These are phyloP conservation scores for Xylariaceae sp. DNA, from an alignment of 2,329 filamentous ascomycete species.

Conservation along the genomic window DNA sequence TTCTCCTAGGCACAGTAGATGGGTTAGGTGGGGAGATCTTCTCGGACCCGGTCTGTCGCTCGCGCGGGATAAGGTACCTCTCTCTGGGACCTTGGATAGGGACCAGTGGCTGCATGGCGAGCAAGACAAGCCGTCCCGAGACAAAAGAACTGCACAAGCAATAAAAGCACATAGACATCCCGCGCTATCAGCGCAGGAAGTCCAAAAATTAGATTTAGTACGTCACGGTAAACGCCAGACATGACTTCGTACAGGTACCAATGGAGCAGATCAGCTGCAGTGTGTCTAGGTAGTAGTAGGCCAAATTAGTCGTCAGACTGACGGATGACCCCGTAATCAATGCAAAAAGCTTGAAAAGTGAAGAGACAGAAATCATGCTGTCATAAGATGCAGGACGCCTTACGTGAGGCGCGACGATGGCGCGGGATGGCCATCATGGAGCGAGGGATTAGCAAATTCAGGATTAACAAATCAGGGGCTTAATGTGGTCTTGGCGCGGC, in stretches of 20 bases:
- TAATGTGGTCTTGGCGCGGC: slow-evolving; percentile 9
- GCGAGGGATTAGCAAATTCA: slow-evolving; percentile 17
- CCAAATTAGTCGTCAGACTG: slow-evolving; percentile 8
- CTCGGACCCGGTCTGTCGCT: neutral
- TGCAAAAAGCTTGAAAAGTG: slow-evolving; percentile 19
- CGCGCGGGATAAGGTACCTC: neutral
- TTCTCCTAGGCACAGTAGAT: neutral
- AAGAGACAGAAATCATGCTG: slow-evolving; percentile 16
- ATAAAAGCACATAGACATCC: neutral
- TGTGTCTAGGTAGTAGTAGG: slow-evolving; percentile 9
- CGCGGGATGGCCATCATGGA: slow-evolving; percentile 17
- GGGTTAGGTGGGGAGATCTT: neutral
- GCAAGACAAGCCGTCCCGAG: neutral
- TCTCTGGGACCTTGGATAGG: neutral
- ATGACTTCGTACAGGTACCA: slow-evolving; percentile 3
- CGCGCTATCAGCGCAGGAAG: slow-evolving; percentile 15
- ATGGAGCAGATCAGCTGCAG: neutral
- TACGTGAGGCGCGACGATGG: slow-evolving; percentile 8
- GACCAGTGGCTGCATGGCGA: neutral
- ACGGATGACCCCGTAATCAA: slow-evolving; percentile 14
- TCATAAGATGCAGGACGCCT: slow-evolving; percentile 16
- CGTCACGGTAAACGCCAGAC: slow-evolving; percentile 9
- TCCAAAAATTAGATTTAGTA: neutral
- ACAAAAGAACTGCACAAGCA: neutral
- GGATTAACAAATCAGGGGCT: slow-evolving; percentile 17